Base-by-base conservation (phyloP, 192 early-diverging fungal species). In the Coemansia pectinata region DNA sequence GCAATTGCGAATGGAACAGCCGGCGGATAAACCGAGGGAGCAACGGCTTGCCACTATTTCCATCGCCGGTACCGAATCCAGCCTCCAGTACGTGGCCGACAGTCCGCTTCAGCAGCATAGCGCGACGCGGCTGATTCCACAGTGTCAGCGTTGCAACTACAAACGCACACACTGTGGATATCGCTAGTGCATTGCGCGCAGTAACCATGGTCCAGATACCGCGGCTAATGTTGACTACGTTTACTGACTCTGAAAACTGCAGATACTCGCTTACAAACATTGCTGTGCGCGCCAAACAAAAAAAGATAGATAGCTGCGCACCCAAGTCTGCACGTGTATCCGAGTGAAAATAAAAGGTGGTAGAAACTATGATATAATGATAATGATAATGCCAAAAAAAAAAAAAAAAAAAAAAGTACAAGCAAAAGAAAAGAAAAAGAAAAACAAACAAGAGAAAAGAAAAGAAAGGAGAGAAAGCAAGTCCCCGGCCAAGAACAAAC, bases 141-240 rank as follows among this genome's bases (percentile, higher is more conserved):
- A 65, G 48, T 1, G 47, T 47, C n/a, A 65, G 48, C 5, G 63
- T 38, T 36, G 57, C 33, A 6, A 36, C 47, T 19, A 38, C 63
- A 65, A 65, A 65, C 31, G 47, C 63, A 8, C 63, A 65, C 45
- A 45, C 63, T 29, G 48, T 52, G 31, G 48, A 45, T 36, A 71
- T 21, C 4, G 70, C 61, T 52, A 71, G 25, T 11, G 70, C 62
- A 36, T 47, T 71, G 63, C 62, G 52, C 40, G 63, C 59, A 39
- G 61, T 71, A 25, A 62, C 70, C 62, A 71, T 65, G 53, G 47
- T 47, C 70, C 70, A 71, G 42, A 71, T 64, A 25, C 40, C 63
- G 55, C 53, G 50, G 23, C 53, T 65, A 53, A 71, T 44, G 5
- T 31, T 59, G 36, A 8, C 21, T 27, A 25, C 33, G 19, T 53